Conservation (phyloP, 208 protist species). For the Strigomonas culicis region DNA sequence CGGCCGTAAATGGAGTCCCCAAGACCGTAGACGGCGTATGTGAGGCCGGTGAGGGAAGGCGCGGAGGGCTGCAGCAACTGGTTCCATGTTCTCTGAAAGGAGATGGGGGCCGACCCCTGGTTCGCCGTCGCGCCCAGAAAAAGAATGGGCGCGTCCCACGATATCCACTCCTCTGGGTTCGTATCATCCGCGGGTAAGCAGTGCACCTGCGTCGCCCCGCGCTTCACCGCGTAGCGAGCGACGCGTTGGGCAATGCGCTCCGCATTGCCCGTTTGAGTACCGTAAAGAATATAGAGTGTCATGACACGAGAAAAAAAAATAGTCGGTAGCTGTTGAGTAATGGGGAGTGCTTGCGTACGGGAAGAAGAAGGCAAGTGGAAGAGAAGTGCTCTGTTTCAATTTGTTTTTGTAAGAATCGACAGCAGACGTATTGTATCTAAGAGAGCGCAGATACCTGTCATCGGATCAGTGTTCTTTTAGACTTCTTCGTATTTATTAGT, state of each 20-base stretch:
- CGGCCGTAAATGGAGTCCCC: constrained; percentile 88
- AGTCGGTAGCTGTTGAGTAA: not conserved
- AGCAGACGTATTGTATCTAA: too few relatives aligned
- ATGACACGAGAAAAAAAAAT: constrained; percentile 21
- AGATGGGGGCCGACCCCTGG: constrained; percentile 79
- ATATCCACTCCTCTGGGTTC: constrained; percentile 37
- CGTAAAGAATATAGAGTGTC: constrained; percentile 69
- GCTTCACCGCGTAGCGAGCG: constrained; percentile 44
- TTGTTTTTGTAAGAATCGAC: too few relatives aligned
- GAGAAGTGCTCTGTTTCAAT: too few relatives aligned
- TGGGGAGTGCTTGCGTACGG: not conserved
- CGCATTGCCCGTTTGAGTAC: constrained; percentile 76
- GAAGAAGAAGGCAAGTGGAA: too few relatives aligned
- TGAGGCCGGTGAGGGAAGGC: constrained; percentile 38
- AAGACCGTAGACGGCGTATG: constrained; percentile 88
- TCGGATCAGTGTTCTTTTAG: not conserved
- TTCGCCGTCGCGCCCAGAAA: constrained; percentile 79
- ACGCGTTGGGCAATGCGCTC: constrained; percentile 63
- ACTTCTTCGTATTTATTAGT: not conserved
- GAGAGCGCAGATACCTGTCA: not conserved
- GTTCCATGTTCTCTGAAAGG: constrained; percentile 66
- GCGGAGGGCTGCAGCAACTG: constrained; percentile 32
- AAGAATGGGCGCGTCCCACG: constrained; percentile 34
- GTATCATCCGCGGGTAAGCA: constrained; percentile 68
- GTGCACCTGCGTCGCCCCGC: constrained; percentile 34